These are phyloP conservation scores for Diddensiella transvaalensis DNA, from an alignment of 805 yeast species.

Conservation along the genomic window DNA sequence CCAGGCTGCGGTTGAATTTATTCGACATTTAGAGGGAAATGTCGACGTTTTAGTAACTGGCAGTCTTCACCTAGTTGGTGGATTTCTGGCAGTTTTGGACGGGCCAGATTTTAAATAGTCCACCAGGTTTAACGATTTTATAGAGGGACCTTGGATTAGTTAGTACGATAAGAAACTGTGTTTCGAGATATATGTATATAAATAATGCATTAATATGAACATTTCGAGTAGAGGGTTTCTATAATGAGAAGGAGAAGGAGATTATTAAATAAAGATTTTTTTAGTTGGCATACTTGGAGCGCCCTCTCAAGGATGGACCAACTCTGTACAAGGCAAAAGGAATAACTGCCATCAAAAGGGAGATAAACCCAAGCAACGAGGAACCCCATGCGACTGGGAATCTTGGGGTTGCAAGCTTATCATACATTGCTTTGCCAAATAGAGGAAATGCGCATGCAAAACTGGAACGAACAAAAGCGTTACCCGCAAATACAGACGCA, in stretches of 20 bases:
- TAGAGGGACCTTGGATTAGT: not conserved
- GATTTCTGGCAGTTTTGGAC: constrained; percentile 81
- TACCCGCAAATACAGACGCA: constrained; percentile 60
- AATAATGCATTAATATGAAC: too few relatives aligned
- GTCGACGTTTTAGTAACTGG: constrained; percentile 89
- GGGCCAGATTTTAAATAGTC: constrained; percentile 4
- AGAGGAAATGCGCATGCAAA: constrained; percentile 62
- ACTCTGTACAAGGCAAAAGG: constrained; percentile 41
- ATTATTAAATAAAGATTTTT: not conserved
- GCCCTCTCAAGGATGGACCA: constrained; percentile 35
- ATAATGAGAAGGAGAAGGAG: too few relatives aligned
- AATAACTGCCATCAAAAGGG: constrained; percentile 42
- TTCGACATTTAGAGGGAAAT: constrained; percentile 37
- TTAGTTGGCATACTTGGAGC: constrained; percentile 32
- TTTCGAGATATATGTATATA: not conserved
- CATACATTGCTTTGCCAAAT: constrained; percentile 59
- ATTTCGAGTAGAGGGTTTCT: too few relatives aligned
- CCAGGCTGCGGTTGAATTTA: constrained; percentile 63
- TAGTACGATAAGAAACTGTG: not conserved
- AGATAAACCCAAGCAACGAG: constrained; percentile 46
- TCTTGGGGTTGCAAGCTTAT: constrained; percentile 34
- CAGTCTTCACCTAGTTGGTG: constrained; percentile 91
- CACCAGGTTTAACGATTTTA: not conserved
- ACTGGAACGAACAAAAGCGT: constrained; percentile 47
- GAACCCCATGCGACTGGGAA: constrained; percentile 63